Evolutionary conservation across 768 basidiomycete genomes (phyloP).

Genomic region (Leccinum aurantiacum): DNA sequence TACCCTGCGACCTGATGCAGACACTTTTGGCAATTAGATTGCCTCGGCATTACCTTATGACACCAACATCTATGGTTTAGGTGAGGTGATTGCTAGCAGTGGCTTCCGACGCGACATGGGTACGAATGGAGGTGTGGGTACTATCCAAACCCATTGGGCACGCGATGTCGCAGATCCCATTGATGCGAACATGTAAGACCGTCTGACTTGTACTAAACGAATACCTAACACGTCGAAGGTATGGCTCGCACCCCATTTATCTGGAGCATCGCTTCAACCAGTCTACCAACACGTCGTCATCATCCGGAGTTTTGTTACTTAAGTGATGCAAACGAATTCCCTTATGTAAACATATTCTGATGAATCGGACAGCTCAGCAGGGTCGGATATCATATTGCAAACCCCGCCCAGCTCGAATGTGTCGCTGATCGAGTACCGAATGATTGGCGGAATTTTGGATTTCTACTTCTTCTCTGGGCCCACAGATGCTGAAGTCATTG

Average conservation of each 20-base stretch:
- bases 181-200: conserved; percentile 62
- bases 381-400: conserved; percentile 67
- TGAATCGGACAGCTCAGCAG: conserved; percentile 51
- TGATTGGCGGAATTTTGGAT: conserved; percentile 74
- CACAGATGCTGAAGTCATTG: conserved; percentile 50
- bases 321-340: conserved; percentile 40
- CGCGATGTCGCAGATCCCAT: conserved; percentile 62
- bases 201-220: neutral
- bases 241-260: conserved; percentile 71
- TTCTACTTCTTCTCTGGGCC: conserved; percentile 78
- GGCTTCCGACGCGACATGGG: conserved; percentile 66
- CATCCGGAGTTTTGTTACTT: conserved; percentile 79
- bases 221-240: conserved; percentile 37
- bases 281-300: conserved; percentile 48
- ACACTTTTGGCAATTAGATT: conserved; percentile 38
- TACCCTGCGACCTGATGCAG: neutral
- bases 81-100: conserved; percentile 69
- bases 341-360: neutral
- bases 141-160: conserved; percentile 69
- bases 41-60: conserved; percentile 63
- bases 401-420: conserved; percentile 54
- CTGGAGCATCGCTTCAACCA: conserved; percentile 67
- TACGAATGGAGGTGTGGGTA: conserved; percentile 47
- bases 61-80: conserved; percentile 77
- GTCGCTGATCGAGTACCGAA: conserved; percentile 69